Evolutionary conservation across 1,284 basidiomycete genomes (phyloP), one percentile per base, ranked within the genome.

Genomic region (Cutaneotrichosporon cavernicola): DNA sequence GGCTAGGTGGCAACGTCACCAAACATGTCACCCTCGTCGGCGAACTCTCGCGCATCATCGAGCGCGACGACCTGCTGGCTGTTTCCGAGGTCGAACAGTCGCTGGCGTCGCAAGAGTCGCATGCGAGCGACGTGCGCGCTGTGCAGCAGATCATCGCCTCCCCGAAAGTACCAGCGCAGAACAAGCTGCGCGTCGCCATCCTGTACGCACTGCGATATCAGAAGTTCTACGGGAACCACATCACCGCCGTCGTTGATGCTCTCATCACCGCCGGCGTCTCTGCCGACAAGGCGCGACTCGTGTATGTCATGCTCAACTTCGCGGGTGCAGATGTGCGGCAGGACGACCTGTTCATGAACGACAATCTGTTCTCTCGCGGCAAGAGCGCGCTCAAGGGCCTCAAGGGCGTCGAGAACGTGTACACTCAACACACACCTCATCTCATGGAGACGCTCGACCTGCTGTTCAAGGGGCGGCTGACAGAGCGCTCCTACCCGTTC

Each of bases 381-480:
- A 90, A 93, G 66, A 93, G 90, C 40, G 97, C 96, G 0, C 80
- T 99, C 67, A 97, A 97, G 77, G 97, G 97, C 1, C 83, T 99
- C 62, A 97, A 97, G 90, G 97, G 97, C 8, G 97, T 99, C 7
- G 97, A 99, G 79, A 99, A 99, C 74, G 96, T 99, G 9, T 99
- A 98, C 76, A 99, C 95, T 62, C 97, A 99, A 74, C 97, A 99
- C 75, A 90, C 89, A 16, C 97, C 97, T 10, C 94, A 97, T 78
- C 83, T 99, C 4, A 88, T 90, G 0, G 88, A 97, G 75, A 99
- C 96, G 6, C 81, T 99, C 22, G 97, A 99, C 75, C 85, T 90
- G 62, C 81, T 99, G 2, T 86, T 97, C 73, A 92, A 88, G 72
- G 96, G 94, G 14, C 84, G 91, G 56, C 78, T 99, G 67, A 88